Base-by-base conservation (phyloP, 305 asterid species). In the Plantago coronopus region DNA sequence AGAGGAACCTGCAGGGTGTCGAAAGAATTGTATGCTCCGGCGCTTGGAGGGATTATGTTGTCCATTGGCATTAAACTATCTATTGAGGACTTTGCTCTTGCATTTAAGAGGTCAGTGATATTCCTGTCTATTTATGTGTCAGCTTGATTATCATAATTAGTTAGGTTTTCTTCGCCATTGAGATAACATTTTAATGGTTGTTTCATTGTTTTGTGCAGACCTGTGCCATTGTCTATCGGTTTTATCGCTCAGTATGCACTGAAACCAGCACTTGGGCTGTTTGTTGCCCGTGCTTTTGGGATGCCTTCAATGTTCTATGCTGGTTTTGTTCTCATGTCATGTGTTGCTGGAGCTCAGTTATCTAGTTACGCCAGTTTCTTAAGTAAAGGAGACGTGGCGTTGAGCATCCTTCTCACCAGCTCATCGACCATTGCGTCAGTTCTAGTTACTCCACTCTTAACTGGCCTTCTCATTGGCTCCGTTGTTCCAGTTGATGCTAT, bases 41-140 rank as follows among this genome's bases (percentile, higher is more conserved):
- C 97, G 59, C 97, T 93, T 48, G 96, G 99, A 73, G 99, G 97
- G 48, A 89, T 89, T 66, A 89, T 93, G 99, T 63, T 93, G 65
- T 93, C 99, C 0, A 89, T 89, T 64, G 99, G 99, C 37, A 89
- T 93, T 75, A 71, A 58, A 63, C 96, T 93, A 14, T 87, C 99
- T 11, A 59, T 89, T 54, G 87, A 85, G 67, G 99, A 89, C 75
- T 89, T 93, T 69, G 84, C 90, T 61, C 83, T 93, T 18, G 97
- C 99, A 27, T 81, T 85, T 71, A 83, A 85, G 72, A 89, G 97
- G 97, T 91, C 53, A 50, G 37, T 0, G 4, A 22, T 54, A 54
- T 63, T 63, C 14, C 46, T 48, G 49, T 21, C 19, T 1, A 6
- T 55, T 60, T 57, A 17, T 65, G n/a, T 12, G 40, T 18, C 12